Evolutionary conservation across 169 alveolate species (phyloP).

Genomic region (Plasmodium ovale): DNA sequence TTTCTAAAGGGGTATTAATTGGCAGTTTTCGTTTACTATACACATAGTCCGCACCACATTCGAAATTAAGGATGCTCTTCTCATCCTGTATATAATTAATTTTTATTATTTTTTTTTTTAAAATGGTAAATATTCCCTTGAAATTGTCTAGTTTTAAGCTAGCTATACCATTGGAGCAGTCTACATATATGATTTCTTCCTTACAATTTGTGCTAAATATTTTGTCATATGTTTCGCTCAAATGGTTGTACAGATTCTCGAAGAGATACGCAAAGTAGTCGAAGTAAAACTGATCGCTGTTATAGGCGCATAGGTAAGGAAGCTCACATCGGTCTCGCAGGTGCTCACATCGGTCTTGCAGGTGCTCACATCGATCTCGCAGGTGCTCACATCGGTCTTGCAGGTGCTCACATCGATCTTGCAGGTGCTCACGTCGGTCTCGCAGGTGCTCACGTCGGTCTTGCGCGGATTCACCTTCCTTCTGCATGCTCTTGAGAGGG

Average conservation of each 20-base stretch:
- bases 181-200: conserved; percentile 54
- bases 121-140: conserved; percentile 8
- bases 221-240: conserved; percentile 9
- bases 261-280: conserved; percentile 41
- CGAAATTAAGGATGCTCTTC: conserved; percentile 16
- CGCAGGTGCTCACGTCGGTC: too few relatives aligned
- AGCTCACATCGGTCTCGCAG: not conserved
- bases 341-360: not conserved
- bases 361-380: not conserved
- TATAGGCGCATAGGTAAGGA: conserved; percentile 11
- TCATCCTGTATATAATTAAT: conserved; percentile 39
- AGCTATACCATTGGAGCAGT: conserved; percentile 73
- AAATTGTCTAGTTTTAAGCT: conserved; percentile 61
- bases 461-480: too few relatives aligned
- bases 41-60: conserved; percentile 83
- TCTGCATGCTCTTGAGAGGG: too few relatives aligned
- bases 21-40: conserved; percentile 55
- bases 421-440: too few relatives aligned
- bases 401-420: too few relatives aligned
- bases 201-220: conserved; percentile 3
- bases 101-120: conserved; percentile 69
- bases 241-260: conserved; percentile 20
- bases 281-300: conserved; percentile 51
- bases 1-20: not conserved
- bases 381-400: not conserved